Conservation (phyloP, 2,329 filamentous ascomycete species). For the Sporothrix pallida region DNA sequence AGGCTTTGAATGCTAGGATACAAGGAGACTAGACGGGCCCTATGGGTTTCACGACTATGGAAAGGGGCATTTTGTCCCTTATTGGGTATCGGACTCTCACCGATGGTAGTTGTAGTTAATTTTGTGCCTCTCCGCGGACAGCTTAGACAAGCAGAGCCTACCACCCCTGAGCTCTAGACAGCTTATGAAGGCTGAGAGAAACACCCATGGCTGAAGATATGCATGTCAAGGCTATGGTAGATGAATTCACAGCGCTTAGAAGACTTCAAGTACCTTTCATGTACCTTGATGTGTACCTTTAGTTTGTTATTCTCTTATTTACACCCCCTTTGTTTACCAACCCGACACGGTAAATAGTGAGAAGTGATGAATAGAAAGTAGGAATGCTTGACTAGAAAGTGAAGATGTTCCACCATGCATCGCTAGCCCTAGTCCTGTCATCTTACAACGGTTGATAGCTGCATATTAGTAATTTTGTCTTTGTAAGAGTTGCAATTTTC, state of each 20-base stretch:
- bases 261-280: neutral
- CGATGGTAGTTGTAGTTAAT: neutral
- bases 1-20: neutral
- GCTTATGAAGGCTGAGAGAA: neutral
- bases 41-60: neutral
- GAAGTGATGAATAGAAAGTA: neutral
- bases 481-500: too few relatives aligned
- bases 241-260: neutral
- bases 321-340: neutral
- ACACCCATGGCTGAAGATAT: too few relatives aligned
- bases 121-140: neutral
- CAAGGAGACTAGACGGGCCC: neutral
- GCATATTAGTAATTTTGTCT: neutral
- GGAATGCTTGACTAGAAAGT: too few relatives aligned
- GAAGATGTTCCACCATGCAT: neutral
- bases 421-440: neutral
- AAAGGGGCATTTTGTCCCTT: neutral
- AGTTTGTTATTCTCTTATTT: neutral
- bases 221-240: neutral
- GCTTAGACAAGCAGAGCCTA: neutral
- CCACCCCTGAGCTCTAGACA: neutral
- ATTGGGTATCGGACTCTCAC: neutral
- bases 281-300: neutral
- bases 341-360: neutral
- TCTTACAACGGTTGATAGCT: neutral